Evolutionary conservation across 2,329 filamentous ascomycete species (phyloP).

Genomic region (Colletotrichum sp.): DNA sequence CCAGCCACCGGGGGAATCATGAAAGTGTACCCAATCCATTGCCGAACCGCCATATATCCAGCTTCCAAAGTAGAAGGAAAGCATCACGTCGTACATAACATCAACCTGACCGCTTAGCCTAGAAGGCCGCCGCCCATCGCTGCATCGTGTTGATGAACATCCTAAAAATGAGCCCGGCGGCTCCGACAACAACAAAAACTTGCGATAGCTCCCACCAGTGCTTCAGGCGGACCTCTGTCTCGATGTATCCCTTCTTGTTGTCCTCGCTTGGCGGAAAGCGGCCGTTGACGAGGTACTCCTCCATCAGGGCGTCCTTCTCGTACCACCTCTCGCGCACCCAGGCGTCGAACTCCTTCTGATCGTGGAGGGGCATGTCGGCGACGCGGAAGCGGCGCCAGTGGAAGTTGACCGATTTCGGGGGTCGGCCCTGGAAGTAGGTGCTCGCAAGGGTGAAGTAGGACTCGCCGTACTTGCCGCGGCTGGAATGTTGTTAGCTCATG

Average conservation of each 20-base stretch:
- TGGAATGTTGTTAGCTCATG: slow-evolving; percentile 34
- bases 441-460: slow-evolving; percentile 86
- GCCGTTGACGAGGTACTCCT: slow-evolving; percentile 78
- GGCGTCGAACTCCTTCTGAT: slow-evolving; percentile 74
- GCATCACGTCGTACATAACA: neutral
- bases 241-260: slow-evolving; percentile 53
- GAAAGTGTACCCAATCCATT: neutral
- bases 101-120: fast-evolving
- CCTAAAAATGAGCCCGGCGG: slow-evolving; percentile 46
- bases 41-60: neutral
- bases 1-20: neutral
- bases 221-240: slow-evolving; percentile 62
- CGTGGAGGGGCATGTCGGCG: slow-evolving; percentile 79
- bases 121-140: neutral
- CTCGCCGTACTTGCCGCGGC: slow-evolving; percentile 84
- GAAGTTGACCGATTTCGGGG: slow-evolving; percentile 95
- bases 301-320: slow-evolving; percentile 89
- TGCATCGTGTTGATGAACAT: slow-evolving; percentile 34
- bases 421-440: slow-evolving; percentile 86
- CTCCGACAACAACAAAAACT: slow-evolving; percentile 56
- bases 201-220: slow-evolving; percentile 60
- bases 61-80: neutral
- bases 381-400: slow-evolving; percentile 90
- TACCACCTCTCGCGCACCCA: slow-evolving; percentile 90
- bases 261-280: slow-evolving; percentile 70